Conservation (phyloP, 768 basidiomycete species). For the Psilocybe subaeruginosa region DNA sequence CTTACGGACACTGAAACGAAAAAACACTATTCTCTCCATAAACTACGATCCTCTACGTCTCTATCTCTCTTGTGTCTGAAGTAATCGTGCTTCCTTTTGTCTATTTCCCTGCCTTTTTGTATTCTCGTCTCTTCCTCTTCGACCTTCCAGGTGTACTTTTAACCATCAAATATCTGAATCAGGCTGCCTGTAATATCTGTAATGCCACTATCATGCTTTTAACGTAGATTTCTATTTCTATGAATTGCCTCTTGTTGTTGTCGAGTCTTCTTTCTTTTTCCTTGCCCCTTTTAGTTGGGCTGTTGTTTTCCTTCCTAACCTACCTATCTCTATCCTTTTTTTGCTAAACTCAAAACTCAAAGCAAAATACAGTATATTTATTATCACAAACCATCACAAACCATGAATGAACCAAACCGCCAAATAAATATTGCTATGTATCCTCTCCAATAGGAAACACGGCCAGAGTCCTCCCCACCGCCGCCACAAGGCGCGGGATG, state of each 20-base stretch:
- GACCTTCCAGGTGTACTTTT: not conserved
- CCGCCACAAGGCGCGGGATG: constrained; percentile 70
- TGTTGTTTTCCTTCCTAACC: not conserved
- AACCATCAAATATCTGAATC: not conserved
- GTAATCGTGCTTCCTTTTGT: constrained; percentile 1
- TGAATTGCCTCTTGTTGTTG: not conserved
- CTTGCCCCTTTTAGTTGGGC: not conserved
- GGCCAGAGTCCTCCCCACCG: constrained; percentile 59
- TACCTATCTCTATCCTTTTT: not conserved
- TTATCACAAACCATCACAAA: not conserved
- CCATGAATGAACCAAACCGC: too few species aligned
- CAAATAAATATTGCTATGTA: constrained; percentile 21
- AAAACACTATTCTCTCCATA: too few species aligned
- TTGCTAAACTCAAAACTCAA: not conserved
- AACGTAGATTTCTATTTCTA: not conserved
- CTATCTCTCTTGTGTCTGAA: constrained; percentile 5
- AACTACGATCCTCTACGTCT: constrained; percentile 1
- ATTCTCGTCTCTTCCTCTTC: not conserved
- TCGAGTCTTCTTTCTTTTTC: not conserved
- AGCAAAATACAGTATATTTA: constrained; percentile 1
- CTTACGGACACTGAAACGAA: constrained; percentile 31
- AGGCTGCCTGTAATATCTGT: not conserved
- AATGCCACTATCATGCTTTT: not conserved
- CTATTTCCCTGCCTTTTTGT: not conserved
- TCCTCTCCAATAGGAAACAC: constrained; percentile 72